These are phyloP conservation scores for Xylariales sp. DNA, from an alignment of 2,329 filamentous ascomycete genomes.

Conservation along the genomic window DNA sequence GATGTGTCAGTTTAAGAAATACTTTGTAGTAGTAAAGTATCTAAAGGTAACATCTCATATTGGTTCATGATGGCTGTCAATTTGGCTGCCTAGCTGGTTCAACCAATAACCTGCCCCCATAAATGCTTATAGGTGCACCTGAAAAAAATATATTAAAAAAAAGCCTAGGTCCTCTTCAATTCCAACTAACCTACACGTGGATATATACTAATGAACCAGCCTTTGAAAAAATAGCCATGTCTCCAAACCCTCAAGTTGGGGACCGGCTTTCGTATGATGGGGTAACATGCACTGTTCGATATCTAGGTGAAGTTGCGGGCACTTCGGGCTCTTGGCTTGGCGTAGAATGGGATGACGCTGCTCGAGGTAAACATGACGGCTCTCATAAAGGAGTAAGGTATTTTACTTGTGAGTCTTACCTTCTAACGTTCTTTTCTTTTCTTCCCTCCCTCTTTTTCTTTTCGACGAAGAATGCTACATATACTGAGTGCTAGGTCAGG, in stretches of 20 bases:
- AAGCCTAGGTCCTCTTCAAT: not conserved
- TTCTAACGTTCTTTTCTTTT: not conserved
- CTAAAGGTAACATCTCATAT: slow-evolving; percentile 37
- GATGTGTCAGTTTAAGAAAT: not conserved
- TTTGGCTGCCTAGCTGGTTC: slow-evolving; percentile 33
- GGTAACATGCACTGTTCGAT: slow-evolving; percentile 85
- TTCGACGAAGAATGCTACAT: not conserved
- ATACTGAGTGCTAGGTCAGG: slow-evolving; percentile 51
- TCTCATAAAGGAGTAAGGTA: slow-evolving; percentile 82
- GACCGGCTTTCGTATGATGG: slow-evolving; percentile 84
- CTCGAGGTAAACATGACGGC: slow-evolving; percentile 90
- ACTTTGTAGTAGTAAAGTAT: not conserved
- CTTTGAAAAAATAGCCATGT: slow-evolving; percentile 50
- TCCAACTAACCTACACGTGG: no score
- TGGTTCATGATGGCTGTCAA: slow-evolving; percentile 2
- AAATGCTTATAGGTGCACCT: not conserved
- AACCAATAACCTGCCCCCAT: slow-evolving; percentile 19
- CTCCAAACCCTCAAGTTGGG: slow-evolving; percentile 63
- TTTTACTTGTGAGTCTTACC: slow-evolving; percentile 75
- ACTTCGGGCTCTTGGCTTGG: slow-evolving; percentile 88
- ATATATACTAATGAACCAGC: not conserved
- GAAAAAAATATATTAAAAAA: not conserved
- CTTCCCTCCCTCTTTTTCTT: not conserved
- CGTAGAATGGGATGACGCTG: slow-evolving; percentile 94
- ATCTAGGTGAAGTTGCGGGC: slow-evolving; percentile 79